Evolutionary conservation across 139 green algal species (phyloP).

Genomic region (Diplosphaera chodatii): DNA sequence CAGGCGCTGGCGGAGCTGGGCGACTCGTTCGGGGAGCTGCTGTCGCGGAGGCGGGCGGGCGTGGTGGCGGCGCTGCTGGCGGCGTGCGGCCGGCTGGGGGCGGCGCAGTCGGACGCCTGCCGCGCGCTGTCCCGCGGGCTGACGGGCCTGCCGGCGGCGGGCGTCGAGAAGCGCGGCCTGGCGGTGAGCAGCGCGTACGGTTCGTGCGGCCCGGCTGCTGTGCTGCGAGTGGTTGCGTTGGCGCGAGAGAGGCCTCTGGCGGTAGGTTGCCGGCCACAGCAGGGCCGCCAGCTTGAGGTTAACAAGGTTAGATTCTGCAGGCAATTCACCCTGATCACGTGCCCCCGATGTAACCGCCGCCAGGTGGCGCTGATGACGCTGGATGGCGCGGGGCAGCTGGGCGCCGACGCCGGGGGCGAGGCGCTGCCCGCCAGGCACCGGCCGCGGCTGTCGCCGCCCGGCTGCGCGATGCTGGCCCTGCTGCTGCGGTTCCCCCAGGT

Average conservation of each 20-base stretch:
- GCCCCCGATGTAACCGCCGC: too few species aligned
- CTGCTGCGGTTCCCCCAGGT: conserved; percentile 30
- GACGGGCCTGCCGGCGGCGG: conserved; percentile 21
- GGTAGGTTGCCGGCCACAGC: too few species aligned
- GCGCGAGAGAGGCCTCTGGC: too few species aligned
- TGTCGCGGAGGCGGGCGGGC: conserved; percentile 45
- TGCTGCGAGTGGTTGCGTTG: too few species aligned
- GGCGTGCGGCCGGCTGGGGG: conserved; percentile 31
- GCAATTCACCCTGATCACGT: too few species aligned
- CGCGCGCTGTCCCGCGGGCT: conserved; percentile 43
- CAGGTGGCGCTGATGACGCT: conserved; percentile 1
- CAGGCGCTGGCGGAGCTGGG: conserved; percentile 45
- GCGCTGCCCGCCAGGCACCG: not conserved
- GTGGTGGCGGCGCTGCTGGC: conserved; percentile 67
- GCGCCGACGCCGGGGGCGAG: not conserved
- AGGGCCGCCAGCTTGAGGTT: too few species aligned
- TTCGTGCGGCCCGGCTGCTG: too few species aligned
- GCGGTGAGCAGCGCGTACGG: too few species aligned
- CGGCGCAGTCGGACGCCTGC: conserved; percentile 32
- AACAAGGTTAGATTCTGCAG: too few species aligned
- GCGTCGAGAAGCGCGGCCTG: conserved; percentile 1
- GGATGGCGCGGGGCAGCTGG: conserved; percentile 4
- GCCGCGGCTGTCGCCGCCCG: conserved; percentile 40
- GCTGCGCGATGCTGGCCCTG: conserved; percentile 43
- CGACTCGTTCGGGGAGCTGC: conserved; percentile 40